phyloP scores from a whole-genome alignment of 768 basidiomycete species.

The Floccularia luteovirens region DNA sequence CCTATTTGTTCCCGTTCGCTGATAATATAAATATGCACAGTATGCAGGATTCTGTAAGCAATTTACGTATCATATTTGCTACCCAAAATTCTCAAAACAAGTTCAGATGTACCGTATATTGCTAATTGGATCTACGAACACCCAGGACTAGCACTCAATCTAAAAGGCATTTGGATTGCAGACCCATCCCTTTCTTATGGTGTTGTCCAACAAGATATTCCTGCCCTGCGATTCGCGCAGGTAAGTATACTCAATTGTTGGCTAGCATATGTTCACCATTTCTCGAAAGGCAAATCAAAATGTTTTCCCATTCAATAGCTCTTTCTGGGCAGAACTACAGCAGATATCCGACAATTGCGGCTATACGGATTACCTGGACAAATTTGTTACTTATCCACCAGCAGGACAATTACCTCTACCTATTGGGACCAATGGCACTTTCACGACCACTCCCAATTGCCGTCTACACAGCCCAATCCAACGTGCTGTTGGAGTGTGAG shows the following conservation, averaged over 20 bases:
- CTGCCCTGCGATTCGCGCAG: conserved; percentile 53
- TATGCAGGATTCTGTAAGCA: conserved; percentile 62
- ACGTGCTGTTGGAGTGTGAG: conserved; percentile 39
- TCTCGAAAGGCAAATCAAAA: conserved; percentile 41
- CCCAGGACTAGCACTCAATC: conserved; percentile 40
- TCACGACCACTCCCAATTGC: conserved; percentile 28
- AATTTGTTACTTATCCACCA: conserved; percentile 61
- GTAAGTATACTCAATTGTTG: conserved; percentile 10
- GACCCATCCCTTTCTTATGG: conserved; percentile 39
- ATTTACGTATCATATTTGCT: background rate
- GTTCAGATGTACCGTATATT: conserved; percentile 42
- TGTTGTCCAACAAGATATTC: conserved; percentile 56
- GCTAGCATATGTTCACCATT: background rate
- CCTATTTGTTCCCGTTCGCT: background rate
- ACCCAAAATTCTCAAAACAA: background rate
- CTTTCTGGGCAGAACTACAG: conserved; percentile 47
- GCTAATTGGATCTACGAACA: conserved; percentile 67
- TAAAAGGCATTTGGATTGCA: conserved; percentile 61
- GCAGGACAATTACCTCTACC: conserved; percentile 55
- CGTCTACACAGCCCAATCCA: conserved; percentile 42
- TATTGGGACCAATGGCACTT: conserved; percentile 34
- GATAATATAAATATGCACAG: conserved; percentile 20
- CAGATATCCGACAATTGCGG: conserved; percentile 44
- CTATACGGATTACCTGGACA: conserved; percentile 52
- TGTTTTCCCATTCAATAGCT: conserved; percentile 51